Base-by-base conservation (phyloP, 441 rosid species). In the Rhodomyrtus psidioides region DNA sequence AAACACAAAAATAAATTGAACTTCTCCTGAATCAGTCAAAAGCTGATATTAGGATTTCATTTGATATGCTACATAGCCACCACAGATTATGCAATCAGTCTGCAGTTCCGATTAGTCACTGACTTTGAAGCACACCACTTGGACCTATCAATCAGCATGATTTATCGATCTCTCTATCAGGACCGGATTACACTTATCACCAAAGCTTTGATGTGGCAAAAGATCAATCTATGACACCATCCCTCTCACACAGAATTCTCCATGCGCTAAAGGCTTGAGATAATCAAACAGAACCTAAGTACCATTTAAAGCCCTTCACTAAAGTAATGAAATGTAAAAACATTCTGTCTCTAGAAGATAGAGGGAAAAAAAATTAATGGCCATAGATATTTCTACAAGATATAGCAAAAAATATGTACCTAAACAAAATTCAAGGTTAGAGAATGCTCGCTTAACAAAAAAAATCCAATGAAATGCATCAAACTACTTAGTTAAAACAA, bases 341-440 rank as follows among this genome's bases (percentile, higher is more conserved):
- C 42, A 28, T 60, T 60, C 42, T 7, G 28, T 28, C 42, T 60
- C 19, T 60, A 60, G 39, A 15, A 27, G 39, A 60, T 28, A 15
- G 39, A 27, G 42, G 12, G 28, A 60, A 27, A 55, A 55, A 27
- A 17, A 28, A 17, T 28, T 60, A 62, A 62, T 12, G 3, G 42
- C 75, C 42, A 62, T 16, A 62, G 75, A 62, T 62, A 39, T 62
- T 62, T 62, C 75, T 62, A 28, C 3, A 34, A 34, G 34, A 34
- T 34, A 34, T 34, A 87, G 97, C 90, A 28, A 95, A 94, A 88
- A 95, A 96, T 34, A 95, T 90, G 87, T 94, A 94, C 94, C 99
- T 95, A 84, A 55, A 88, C 51, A 85, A 88, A 60, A 51, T 81
- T 24, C 82, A 84, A 88, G 51, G 7, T 59, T 55, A 65, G 28